These are phyloP conservation scores for Escallonia rubra DNA, from an alignment of 129 eudicot species.

Conservation along the genomic window DNA sequence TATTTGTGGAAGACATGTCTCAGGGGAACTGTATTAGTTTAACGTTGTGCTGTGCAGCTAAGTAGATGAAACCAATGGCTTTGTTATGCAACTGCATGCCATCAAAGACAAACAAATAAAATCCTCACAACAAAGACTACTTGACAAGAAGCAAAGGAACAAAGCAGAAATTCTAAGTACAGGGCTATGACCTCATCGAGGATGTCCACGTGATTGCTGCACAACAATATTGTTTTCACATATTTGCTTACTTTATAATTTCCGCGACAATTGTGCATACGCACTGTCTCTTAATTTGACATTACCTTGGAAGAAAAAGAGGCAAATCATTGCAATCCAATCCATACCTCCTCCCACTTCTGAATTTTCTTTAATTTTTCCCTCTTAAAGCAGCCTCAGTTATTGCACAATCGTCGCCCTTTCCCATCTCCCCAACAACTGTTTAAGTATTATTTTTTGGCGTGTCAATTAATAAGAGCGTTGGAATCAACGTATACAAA, in stretches of 20 bases:
- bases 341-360: background rate
- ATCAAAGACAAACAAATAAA: no score
- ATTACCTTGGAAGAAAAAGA: background rate
- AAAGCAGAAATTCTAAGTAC: constrained; percentile 4
- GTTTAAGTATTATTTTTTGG: no score
- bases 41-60: no score
- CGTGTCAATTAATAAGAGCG: no score
- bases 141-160: constrained; percentile 4
- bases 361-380: background rate
- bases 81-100: no score
- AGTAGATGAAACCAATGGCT: no score
- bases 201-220: constrained; percentile 18
- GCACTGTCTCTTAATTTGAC: background rate
- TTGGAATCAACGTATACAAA: no score
- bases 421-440: no score
- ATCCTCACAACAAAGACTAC: background rate
- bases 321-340: background rate
- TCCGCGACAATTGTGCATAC: background rate
- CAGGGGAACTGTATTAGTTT: no score
- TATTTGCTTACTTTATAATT: background rate
- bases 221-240: background rate
- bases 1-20: no score
- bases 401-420: no score
- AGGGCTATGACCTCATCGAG: background rate
- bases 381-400: background rate